Base-by-base conservation (phyloP, 2,329 filamentous ascomycete genomes). In the Bisporella sp. region DNA sequence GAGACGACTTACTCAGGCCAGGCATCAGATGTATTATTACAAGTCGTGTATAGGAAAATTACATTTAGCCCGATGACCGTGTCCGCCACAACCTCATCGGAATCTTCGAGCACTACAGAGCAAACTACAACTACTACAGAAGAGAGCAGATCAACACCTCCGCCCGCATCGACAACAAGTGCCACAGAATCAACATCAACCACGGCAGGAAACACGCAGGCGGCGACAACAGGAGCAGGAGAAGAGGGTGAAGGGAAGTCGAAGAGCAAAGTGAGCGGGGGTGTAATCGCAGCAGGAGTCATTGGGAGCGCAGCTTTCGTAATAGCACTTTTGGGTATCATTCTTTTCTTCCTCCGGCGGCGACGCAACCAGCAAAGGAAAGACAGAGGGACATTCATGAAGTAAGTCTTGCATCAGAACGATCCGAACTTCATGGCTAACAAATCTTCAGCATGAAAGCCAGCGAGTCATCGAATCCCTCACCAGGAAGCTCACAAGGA, bases 21-120 rank as follows among this genome's bases (percentile, higher is more conserved):
- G 39, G 51, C 61, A 28, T 48, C 57, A 6, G 56, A 62, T 50
- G 12, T 59, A 41, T 44, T 50, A 21, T 46, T 64, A n/a, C 59
- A 64, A 49, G 33, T 60, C 9, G 59, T 64, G 5, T 64, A 57
- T 39, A 62, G 59, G 6, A 57, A 57, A 4, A 55, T 64, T 5
- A 55, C 46, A 3, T 64, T 61, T 32, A 54, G 51, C 21, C 51
- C 55, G 3, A 46, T 49, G 21, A 42, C 54, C 9, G 45, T 49
- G 6, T 11, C 30, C 9, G n/a, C 53, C 44, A 45, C 45, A 6
- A 46, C 47, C 5, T 49, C 45, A 41, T 48, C 54, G 5, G 35
- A 39, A 28, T 31, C 30, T 4, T 13, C 47, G 30, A 43, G 47
- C 13, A 47, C 48, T 31, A 45, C 48, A 29, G 47, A 40, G 31